Percentiles rank a stretch among this genome's conserved stretches.
phyloP scores from a whole-genome alignment of 1,284 basidiomycete species.

The Fomes fomentarius region DNA sequence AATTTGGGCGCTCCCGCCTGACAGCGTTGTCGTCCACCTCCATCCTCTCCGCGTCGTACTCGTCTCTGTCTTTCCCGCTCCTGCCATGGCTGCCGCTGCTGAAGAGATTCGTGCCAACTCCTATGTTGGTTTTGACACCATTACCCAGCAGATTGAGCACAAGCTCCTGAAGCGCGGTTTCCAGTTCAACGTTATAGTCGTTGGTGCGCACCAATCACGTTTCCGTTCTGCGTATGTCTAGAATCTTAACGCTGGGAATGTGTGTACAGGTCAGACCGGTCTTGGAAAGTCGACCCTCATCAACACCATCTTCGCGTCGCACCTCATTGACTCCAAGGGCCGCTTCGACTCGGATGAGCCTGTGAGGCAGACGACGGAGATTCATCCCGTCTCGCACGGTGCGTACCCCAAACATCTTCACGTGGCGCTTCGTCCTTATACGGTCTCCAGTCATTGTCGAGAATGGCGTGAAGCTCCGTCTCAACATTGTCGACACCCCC shows the following conservation, averaged over 20 bases:
- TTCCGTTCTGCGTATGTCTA: not conserved
- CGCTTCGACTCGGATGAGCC: slow-evolving; percentile 87
- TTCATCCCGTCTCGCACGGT: slow-evolving; percentile 95
- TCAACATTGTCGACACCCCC: slow-evolving; percentile 99
- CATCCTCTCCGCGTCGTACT: slow-evolving; percentile 12
- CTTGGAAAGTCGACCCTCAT: slow-evolving; percentile 98
- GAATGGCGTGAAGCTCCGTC: slow-evolving; percentile 91
- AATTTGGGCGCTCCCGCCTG: slow-evolving; percentile 18
- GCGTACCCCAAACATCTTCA: slow-evolving; percentile 33
- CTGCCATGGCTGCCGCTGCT: slow-evolving; percentile 45
- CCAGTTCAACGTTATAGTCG: slow-evolving; percentile 98
- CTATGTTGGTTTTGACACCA: slow-evolving; percentile 94
- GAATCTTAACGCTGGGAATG: not conserved
- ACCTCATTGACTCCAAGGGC: slow-evolving; percentile 97
- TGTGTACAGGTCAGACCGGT: slow-evolving; percentile 85
- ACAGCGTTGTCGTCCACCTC: slow-evolving; percentile 21
- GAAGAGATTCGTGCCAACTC: slow-evolving; percentile 88
- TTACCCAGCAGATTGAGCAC: slow-evolving; percentile 98
- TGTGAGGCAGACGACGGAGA: slow-evolving; percentile 94
- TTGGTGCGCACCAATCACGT: slow-evolving; percentile 55
- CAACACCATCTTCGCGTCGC: slow-evolving; percentile 98
- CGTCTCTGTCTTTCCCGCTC: slow-evolving; percentile 4
- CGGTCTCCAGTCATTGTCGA: slow-evolving; percentile 82
- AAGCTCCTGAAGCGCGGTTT: slow-evolving; percentile 99
- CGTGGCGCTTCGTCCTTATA: not conserved